A percentile compares a stretch with the other conserved stretches of the same genome.
Evolutionary conservation across 495 filamentous ascomycete species (phyloP).

Genomic region (Xylaria flabelliformis): DNA sequence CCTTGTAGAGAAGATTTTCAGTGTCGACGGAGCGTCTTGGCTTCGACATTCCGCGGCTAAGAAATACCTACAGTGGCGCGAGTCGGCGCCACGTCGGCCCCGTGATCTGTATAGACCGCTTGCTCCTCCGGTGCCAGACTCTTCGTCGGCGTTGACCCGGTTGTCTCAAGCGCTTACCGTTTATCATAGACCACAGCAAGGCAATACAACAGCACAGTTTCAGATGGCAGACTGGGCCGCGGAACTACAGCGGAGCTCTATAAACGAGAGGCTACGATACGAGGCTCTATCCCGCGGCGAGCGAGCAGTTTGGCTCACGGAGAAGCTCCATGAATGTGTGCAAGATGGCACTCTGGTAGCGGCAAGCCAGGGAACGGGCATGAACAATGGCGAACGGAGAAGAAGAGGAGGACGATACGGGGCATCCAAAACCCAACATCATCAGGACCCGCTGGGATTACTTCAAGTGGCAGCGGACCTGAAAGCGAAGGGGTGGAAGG

Average conservation of each 20-base stretch:
- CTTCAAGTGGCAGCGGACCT: slow-evolving; percentile 74
- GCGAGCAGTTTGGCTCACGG: slow-evolving; percentile 78
- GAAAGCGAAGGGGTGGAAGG: slow-evolving; percentile 67
- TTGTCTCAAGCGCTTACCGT: slow-evolving; percentile 73
- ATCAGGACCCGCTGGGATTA: slow-evolving; percentile 78
- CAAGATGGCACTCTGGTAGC: slow-evolving; percentile 71
- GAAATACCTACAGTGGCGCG: slow-evolving; percentile 79
- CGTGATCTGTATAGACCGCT: slow-evolving; percentile 40
- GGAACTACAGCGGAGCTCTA: slow-evolving; percentile 82
- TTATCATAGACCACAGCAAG: slow-evolving; percentile 74
- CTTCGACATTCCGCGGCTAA: slow-evolving; percentile 85
- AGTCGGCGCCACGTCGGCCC: slow-evolving; percentile 33
- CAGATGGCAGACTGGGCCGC: slow-evolving; percentile 88
- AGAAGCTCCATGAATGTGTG: slow-evolving; percentile 75
- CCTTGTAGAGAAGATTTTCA: slow-evolving; percentile 78
- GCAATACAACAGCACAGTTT: slow-evolving; percentile 79
- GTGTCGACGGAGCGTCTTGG: slow-evolving; percentile 80
- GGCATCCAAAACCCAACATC: slow-evolving; percentile 44
- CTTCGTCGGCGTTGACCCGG: slow-evolving; percentile 19
- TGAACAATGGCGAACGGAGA: slow-evolving; percentile 9
- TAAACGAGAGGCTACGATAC: slow-evolving; percentile 80
- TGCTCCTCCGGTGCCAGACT: slow-evolving; percentile 19
- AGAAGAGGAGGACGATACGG: slow-evolving; percentile 32
- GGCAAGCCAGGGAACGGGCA: slow-evolving; percentile 27
- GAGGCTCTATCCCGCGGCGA: slow-evolving; percentile 73